These are phyloP conservation scores for Tolypocladium sp. DNA, from an alignment of 2,329 filamentous ascomycete genomes.

Conservation along the genomic window DNA sequence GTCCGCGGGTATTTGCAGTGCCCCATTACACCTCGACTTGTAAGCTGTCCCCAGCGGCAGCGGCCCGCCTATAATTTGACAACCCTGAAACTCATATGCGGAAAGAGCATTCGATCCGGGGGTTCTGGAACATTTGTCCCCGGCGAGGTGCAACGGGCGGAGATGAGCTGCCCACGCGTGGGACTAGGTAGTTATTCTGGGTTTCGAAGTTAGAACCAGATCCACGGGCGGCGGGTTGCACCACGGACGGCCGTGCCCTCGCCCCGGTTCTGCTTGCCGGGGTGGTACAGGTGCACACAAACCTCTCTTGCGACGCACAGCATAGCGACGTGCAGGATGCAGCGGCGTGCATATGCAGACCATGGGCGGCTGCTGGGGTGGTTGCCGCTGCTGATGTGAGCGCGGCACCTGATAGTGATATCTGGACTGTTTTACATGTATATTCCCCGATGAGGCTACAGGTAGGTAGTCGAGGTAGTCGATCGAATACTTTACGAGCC, in stretches of 20 bases:
- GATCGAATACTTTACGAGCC: no score
- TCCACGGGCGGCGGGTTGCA: not conserved
- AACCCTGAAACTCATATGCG: not conserved
- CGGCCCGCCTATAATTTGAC: not conserved
- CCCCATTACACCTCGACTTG: not conserved
- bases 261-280: not conserved
- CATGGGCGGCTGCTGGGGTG: not conserved
- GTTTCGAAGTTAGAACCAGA: not conserved
- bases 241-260: not conserved
- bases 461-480: no score
- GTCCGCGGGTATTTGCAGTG: not conserved
- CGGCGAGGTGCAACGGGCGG: not conserved
- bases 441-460: not conserved
- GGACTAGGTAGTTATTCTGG: not conserved
- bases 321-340: slow-evolving; percentile 5
- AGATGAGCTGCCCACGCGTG: not conserved
- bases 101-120: not conserved
- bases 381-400: not conserved
- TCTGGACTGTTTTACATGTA: not conserved
- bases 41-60: not conserved
- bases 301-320: not conserved
- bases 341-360: not conserved
- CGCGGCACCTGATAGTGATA: not conserved
- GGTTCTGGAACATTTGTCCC: not conserved
- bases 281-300: not conserved